Conservation (phyloP, 805 yeast genomes). For the Tetrapisispora pingtungensis region DNA sequence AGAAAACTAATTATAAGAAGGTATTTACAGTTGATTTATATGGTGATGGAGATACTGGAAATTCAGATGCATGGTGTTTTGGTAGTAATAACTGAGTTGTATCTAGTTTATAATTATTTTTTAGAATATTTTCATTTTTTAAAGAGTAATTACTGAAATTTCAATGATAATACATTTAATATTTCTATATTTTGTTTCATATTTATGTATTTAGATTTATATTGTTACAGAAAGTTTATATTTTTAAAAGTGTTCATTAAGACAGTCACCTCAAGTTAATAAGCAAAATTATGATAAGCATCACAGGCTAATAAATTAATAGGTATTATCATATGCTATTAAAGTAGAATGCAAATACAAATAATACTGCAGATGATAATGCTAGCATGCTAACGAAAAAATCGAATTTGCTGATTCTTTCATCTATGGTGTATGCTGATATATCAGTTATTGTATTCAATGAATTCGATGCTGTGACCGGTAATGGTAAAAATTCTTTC, state of each 20-base stretch:
- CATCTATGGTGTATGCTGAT: conserved; percentile 1
- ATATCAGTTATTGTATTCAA: neutral
- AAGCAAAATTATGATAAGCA: too few relatives aligned
- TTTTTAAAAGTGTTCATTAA: neutral
- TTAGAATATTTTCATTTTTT: too few relatives aligned
- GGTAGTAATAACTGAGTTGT: conserved; percentile 17
- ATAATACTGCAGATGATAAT: neutral
- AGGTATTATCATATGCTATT: neutral
- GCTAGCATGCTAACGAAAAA: neutral
- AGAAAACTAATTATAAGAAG: conserved; percentile 16
- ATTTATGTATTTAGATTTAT: too few relatives aligned
- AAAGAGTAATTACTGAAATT: too few relatives aligned
- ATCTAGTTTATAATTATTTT: too few relatives aligned
- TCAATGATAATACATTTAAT: too few relatives aligned
- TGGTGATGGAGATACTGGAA: conserved; percentile 18
- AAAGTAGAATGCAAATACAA: neutral
- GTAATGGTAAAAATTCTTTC: conserved; percentile 12
- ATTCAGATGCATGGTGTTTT: conserved; percentile 23
- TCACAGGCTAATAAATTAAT: too few relatives aligned
- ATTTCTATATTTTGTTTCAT: too few relatives aligned
- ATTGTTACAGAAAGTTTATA: neutral
- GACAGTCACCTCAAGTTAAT: neutral
- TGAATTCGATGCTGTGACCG: conserved; percentile 8
- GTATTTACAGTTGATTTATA: conserved; percentile 25
- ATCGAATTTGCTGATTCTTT: neutral